Conservation (phyloP, 2,329 filamentous ascomycete species). For the Colletotrichum ledebouriae region DNA sequence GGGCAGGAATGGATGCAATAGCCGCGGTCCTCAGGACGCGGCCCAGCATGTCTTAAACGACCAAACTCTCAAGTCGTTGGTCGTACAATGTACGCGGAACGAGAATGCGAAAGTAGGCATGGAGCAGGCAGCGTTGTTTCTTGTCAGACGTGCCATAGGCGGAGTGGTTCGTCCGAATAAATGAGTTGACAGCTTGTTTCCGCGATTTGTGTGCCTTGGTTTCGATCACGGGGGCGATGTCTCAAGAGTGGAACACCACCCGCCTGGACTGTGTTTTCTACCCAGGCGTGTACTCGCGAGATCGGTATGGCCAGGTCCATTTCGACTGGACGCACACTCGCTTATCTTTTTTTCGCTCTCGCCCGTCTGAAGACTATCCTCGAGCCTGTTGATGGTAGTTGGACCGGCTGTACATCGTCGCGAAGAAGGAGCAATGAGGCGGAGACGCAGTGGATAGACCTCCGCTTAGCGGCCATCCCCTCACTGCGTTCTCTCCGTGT, state of each 20-base stretch:
- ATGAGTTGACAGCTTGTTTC: conserved; percentile 5
- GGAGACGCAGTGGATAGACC: no score
- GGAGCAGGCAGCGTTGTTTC: neutral
- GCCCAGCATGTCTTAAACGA: no score
- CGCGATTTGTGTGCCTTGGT: conserved; percentile 1
- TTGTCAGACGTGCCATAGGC: neutral
- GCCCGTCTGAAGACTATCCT: no score
- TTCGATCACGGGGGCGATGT: conserved; percentile 7
- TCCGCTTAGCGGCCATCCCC: no score
- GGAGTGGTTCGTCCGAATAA: conserved; percentile 6
- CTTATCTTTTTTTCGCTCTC: neutral
- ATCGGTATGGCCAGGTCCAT: neutral
- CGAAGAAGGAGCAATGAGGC: no score
- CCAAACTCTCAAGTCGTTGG: no score
- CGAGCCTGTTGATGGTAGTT: no score
- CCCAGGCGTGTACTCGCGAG: neutral
- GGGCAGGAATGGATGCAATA: no score
- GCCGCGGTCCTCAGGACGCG: no score
- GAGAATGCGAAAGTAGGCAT: neutral
- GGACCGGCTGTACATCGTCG: no score
- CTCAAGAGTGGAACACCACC: conserved; percentile 3
- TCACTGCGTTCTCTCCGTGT: neutral
- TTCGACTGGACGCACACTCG: neutral
- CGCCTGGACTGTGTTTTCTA: neutral
- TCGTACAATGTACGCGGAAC: no score